Percentiles rank a stretch among this genome's conserved stretches.
These are phyloP conservation scores for Ceratopteris richardii DNA, from an alignment of 75 land plant genomes.

Conservation along the genomic window DNA sequence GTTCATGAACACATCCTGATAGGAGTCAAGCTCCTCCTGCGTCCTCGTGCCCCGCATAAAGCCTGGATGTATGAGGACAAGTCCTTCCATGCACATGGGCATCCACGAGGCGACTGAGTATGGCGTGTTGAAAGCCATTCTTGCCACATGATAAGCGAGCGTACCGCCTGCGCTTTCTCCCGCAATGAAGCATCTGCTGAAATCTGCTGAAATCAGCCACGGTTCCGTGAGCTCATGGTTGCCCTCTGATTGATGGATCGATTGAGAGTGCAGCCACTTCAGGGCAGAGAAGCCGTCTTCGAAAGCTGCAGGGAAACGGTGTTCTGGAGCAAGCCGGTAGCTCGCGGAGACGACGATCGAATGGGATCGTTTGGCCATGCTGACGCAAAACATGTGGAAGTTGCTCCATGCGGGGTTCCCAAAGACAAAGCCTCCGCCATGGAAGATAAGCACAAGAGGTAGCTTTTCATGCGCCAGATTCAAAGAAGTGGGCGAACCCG, in stretches of 20 bases:
- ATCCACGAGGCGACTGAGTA: too few species aligned
- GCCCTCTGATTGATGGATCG: constrained; percentile 28
- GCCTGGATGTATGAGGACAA: constrained; percentile 10
- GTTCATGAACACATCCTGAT: too few species aligned
- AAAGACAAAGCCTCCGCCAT: constrained; percentile 72
- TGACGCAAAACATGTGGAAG: constrained; percentile 45
- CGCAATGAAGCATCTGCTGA: constrained; percentile 38
- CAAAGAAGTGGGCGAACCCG: constrained; percentile 3
- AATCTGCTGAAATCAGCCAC: constrained; percentile 45
- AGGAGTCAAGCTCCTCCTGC: too few species aligned
- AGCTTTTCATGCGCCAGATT: neutral
- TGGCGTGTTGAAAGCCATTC: too few species aligned
- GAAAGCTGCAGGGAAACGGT: too few species aligned
- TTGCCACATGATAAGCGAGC: too few species aligned
- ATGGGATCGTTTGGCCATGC: too few species aligned
- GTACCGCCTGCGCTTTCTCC: too few species aligned
- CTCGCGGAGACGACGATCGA: too few species aligned
- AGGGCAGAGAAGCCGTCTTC: too few species aligned
- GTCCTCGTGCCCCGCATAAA: too few species aligned
- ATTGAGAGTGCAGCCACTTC: constrained; percentile 19
- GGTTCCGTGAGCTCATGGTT: constrained; percentile 18
- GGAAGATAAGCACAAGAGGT: constrained; percentile 61
- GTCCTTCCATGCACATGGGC: neutral
- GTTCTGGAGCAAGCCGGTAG: too few species aligned
- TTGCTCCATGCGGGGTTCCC: constrained; percentile 44